phyloP scores from a whole-genome alignment of 495 filamentous ascomycete species.

The Clavariopsis aquatica region DNA sequence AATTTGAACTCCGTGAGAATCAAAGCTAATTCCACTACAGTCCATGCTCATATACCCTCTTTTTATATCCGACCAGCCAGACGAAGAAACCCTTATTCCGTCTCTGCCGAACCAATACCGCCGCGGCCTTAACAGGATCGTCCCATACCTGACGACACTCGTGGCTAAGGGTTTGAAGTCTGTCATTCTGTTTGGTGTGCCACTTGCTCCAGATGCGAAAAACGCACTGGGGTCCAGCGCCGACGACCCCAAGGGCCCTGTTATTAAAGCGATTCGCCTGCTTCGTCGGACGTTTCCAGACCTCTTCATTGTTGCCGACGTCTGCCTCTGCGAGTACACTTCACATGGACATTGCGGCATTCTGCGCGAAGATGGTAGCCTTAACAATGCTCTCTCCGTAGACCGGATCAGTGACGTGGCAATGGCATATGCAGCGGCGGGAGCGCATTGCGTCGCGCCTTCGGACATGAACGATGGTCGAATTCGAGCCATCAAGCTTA shows the following conservation, averaged over 20 bases:
- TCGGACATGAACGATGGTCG: constrained; percentile 99
- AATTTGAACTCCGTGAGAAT: neutral
- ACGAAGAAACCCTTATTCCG: constrained; percentile 87
- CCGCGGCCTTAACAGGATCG: constrained; percentile 79
- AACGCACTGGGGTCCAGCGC: constrained; percentile 91
- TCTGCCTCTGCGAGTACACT: constrained; percentile 98
- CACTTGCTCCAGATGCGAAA: constrained; percentile 73
- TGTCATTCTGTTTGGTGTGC: constrained; percentile 95
- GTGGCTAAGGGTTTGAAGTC: constrained; percentile 84
- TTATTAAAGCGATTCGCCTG: constrained; percentile 79
- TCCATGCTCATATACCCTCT: constrained; percentile 98
- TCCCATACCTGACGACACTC: constrained; percentile 81
- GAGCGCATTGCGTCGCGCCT: constrained; percentile 94
- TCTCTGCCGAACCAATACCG: constrained; percentile 87
- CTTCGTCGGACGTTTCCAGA: constrained; percentile 80
- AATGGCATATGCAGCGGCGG: constrained; percentile 86
- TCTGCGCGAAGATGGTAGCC: constrained; percentile 81
- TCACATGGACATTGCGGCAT: constrained; percentile 99
- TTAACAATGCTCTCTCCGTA: constrained; percentile 90
- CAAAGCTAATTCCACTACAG: constrained; percentile 48
- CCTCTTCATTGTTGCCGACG: constrained; percentile 86
- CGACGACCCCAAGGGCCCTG: constrained; percentile 89
- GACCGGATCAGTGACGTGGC: constrained; percentile 93
- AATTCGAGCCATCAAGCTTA: constrained; percentile 93
- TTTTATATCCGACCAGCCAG: constrained; percentile 90